Evolutionary conservation across 331 rosid species (phyloP), one percentile per base, ranked within the genome.

Genomic region (Stylosanthes scabra): DNA sequence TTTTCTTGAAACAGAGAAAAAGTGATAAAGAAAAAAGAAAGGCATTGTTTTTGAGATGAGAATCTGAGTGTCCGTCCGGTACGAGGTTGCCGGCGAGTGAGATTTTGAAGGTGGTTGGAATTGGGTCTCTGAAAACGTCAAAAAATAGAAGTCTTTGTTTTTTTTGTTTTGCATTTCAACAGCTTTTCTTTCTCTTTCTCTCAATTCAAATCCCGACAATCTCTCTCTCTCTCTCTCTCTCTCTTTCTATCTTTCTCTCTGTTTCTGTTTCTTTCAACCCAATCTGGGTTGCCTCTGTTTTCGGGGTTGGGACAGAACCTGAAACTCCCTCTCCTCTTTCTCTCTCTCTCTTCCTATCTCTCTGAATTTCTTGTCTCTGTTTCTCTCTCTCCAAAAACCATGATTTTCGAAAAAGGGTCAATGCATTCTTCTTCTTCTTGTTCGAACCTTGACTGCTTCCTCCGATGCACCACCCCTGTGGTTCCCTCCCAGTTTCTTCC

Each of bases 381-480:
- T 49, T 56, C 66, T 66, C 65, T 63, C 70, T 9, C 50, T 62
- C 73, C 56, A n/a, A n/a, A 56, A 37, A 41, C 70, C 52, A 88
- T 93, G 98, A 86, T 83, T 76, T 83, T 69, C n/a, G 84, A 86
- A 66, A 83, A 86, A 82, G 88, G 83, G 63, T 83, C 95, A 72
- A 76, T 90, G 91, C 91, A 85, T 83, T 91, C 99, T 83, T 91
- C 39, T 3, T 34, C 39, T 34, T 34, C 39, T 34, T 34, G 6
- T 34, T 34, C 99, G 37, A 94, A 94, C 84, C 97, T 94, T 20
- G 92, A 89, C 28, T 81, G 93, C 70, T 89, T 94, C 77, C 93
- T 94, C 51, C 84, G 87, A 7, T 74, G 80, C 74, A 94, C 99
- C 11, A 89, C 97, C 13, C 99, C 99, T 1, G 89, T 85, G 63